A percentile compares a stretch with the other conserved stretches of the same genome.
These are phyloP conservation scores for Hypoxylon sp. DNA, from an alignment of 2,329 filamentous ascomycete species.

Conservation along the genomic window DNA sequence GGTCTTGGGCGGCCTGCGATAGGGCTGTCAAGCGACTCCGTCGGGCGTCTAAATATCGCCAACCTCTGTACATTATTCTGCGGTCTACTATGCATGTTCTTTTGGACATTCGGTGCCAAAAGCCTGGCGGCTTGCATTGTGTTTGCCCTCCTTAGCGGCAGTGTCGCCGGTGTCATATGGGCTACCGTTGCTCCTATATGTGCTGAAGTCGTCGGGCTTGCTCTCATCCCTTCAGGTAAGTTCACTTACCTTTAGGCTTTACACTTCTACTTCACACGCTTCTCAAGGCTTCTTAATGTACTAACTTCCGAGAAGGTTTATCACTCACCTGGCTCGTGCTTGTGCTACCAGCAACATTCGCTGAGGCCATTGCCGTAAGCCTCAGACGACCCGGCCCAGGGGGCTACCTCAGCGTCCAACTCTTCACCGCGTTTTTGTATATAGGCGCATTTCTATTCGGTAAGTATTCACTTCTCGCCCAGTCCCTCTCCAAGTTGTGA, in stretches of 20 bases:
- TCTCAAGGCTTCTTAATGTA: not conserved
- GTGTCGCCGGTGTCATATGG: slow-evolving; percentile 79
- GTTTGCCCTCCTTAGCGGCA: slow-evolving; percentile 75
- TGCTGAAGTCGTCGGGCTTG: slow-evolving; percentile 79
- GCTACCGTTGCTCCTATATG: slow-evolving; percentile 76
- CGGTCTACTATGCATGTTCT: slow-evolving; percentile 73
- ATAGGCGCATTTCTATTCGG: slow-evolving; percentile 64
- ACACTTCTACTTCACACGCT: not conserved
- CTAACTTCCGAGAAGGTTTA: slow-evolving; percentile 57
- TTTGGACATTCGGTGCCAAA: slow-evolving; percentile 79
- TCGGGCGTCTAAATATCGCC: slow-evolving; percentile 81
- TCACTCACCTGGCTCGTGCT: slow-evolving; percentile 80
- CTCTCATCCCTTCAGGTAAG: slow-evolving; percentile 72
- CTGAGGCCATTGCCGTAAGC: slow-evolving; percentile 72
- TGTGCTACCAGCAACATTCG: slow-evolving; percentile 76
- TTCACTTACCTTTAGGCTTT: not conserved
- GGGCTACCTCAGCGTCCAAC: slow-evolving; percentile 65
- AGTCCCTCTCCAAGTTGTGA: not conserved
- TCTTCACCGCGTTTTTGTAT: slow-evolving; percentile 73
- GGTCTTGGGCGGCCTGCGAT: slow-evolving; percentile 78
- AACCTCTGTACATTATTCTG: slow-evolving; percentile 72
- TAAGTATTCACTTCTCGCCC: slow-evolving; percentile 44
- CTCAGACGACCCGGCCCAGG: slow-evolving; percentile 59
- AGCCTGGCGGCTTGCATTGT: slow-evolving; percentile 75
- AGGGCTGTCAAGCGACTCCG: slow-evolving; percentile 76